phyloP scores from a whole-genome alignment of 164 flowering plant genomes.

The Sextonia rubra region DNA sequence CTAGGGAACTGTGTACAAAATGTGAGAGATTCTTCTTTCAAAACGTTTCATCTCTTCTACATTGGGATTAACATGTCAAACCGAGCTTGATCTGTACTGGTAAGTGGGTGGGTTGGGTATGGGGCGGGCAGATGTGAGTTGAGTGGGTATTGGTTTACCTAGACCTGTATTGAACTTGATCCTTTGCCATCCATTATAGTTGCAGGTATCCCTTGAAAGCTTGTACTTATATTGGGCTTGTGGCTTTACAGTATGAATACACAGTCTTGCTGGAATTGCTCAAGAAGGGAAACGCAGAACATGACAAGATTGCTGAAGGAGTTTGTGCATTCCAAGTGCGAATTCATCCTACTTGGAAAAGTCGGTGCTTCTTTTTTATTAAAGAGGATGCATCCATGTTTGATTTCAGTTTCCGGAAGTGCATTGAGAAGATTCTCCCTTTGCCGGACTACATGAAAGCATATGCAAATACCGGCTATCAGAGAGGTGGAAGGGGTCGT shows the following conservation, averaged over 20 bases:
- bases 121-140: too few species aligned
- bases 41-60: too few species aligned
- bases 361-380: conserved; percentile 74
- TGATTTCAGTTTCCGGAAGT: conserved; percentile 97
- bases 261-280: conserved; percentile 66
- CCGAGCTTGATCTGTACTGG: too few species aligned
- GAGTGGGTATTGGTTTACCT: background rate
- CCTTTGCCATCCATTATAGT: background rate
- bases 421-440: conserved; percentile 84
- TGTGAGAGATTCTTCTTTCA: too few species aligned
- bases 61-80: too few species aligned
- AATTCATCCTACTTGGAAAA: conserved; percentile 74
- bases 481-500: conserved; percentile 1
- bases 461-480: conserved; percentile 21
- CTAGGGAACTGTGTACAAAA: too few species aligned
- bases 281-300: conserved; percentile 73
- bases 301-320: conserved; percentile 64
- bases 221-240: background rate
- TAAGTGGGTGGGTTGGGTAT: too few species aligned
- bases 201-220: background rate
- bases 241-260: conserved; percentile 68
- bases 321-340: conserved; percentile 65
- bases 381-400: conserved; percentile 64
- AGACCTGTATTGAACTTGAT: background rate
- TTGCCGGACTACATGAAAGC: conserved; percentile 79